Evolutionary conservation across 805 yeast genomes (phyloP), one percentile per base, ranked within the genome.

Genomic region (Yarrowia alimentaria): DNA sequence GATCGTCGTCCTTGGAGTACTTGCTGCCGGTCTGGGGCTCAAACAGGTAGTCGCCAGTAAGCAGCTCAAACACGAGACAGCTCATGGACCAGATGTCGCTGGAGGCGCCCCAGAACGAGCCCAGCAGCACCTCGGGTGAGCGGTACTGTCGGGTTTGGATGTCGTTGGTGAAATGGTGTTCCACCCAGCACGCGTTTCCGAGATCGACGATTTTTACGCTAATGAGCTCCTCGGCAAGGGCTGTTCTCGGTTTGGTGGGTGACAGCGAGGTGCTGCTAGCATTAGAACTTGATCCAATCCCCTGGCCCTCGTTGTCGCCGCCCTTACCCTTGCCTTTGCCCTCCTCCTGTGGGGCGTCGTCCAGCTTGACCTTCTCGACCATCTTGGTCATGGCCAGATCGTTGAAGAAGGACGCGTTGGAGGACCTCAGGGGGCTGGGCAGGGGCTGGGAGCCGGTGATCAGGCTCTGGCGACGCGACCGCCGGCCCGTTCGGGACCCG

Each of bases 51-150:
- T 91, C 98, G 3, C 98, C 98, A 0, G 99, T 91, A 34, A 91
- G 67, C 18, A 93, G 73, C 69, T 93, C 99, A 68, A 93, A 93
- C 1, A 85, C 73, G 60, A 93, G 68, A 68, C 98, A 90, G 0
- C 95, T 97, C 60, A 85, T 73, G n/a, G 96, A 85, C 99, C 99
- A 93, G 40, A 91, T 76, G 67, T 93, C 99, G 1, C 94, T 83
- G 51, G 91, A 81, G 48, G 95, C 89, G 1, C 99, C 99, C 99
- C 99, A 93, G 24, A 78, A 73, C 8, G 85, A 77, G 0, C 95
- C 93, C 14, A 85, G 60, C 12, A 85, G 66, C 5, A 84, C 85
- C 61, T 91, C 99, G 1, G 98, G 98, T 0, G 96, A 79, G 35
- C 99, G 74, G 65, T 89, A 89, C 64, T 89, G 96, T 37, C 97